Base-by-base conservation (phyloP, 2,329 filamentous ascomycete species). In the Rhynchosporium graminicola region DNA sequence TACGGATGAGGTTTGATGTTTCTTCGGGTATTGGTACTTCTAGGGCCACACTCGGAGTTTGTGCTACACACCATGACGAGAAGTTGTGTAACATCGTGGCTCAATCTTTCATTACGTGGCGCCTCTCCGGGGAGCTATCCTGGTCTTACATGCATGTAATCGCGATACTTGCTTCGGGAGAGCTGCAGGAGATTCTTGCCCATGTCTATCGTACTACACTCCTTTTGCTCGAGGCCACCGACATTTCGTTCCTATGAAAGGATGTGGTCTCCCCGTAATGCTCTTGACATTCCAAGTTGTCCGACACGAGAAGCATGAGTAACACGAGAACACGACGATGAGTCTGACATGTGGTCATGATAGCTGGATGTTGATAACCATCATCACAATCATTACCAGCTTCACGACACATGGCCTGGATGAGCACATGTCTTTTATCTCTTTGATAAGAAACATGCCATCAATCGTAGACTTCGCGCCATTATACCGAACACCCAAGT, bases 21-120 rank as follows among this genome's bases (percentile, higher is more conserved):
- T 1, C 29, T 45, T 10, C 8, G 45, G 31, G 52, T 56, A n/a
- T n/a, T 20, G 38, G n/a, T 45, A 56, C 52, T n/a, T 45, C 4
- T 28, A 15, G 26, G 38, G 26, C 13, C 28, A 7, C 29, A 1
- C 6, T n/a, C 52, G 28, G 29, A 8, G 8, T 56, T 13, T 45
- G 52, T 45, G 10, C 52, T 56, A 43, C 42, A 43, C 52, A 56
- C 52, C 52, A 31, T 56, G 28, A 13, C 8, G 10, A 26, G 40
- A 20, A 40, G 26, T 55, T 28, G 52, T 55, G 52, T 36, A 15
- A 55, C 52, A 42, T 45, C 28, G 45, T 56, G 43, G 52, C 52
- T 56, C 13, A 42, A 45, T 28, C 15, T 40, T 42, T 42, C 15
- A 3, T 15, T 9, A 31, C 20, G 20, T 20, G 20, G 20, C 20